Conservation (phyloP, 2,329 filamentous ascomycete species). For the Colletotrichum higginsianum region DNA sequence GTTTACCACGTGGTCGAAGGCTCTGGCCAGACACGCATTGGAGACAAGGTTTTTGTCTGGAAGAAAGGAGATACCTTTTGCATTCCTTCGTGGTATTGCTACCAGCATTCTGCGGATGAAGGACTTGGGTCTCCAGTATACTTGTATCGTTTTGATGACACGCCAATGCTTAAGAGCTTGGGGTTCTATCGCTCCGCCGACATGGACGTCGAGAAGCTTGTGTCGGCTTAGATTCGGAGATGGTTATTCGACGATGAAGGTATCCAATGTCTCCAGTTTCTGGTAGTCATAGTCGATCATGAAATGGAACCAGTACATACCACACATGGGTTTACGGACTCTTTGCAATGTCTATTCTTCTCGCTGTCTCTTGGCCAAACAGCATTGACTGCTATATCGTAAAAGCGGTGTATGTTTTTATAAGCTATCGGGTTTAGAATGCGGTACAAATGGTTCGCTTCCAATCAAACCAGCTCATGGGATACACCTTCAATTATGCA, state of each 20-base stretch:
- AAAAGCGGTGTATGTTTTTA: too few species aligned
- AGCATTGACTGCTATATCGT: too few species aligned
- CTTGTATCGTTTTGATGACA: conserved; percentile 68
- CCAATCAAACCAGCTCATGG: conserved; percentile 38
- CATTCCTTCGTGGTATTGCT: conserved; percentile 66
- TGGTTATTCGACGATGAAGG: not conserved
- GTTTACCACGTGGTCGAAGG: conserved; percentile 69
- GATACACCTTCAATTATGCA: too few species aligned
- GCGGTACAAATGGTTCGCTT: too few species aligned
- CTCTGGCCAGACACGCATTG: conserved; percentile 57
- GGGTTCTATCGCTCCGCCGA: conserved; percentile 63
- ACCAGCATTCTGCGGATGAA: conserved; percentile 61
- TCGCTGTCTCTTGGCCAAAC: too few species aligned
- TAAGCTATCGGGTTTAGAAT: too few species aligned
- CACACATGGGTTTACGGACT: too few species aligned
- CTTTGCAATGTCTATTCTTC: too few species aligned
- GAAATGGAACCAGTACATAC: too few species aligned
- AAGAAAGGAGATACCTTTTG: conserved; percentile 68
- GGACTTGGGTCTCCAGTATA: conserved; percentile 55
- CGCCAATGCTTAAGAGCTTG: conserved; percentile 66
- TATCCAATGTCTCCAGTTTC: not conserved
- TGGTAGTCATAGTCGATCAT: not conserved
- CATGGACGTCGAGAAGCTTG: conserved; percentile 57
- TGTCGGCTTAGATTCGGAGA: conserved; percentile 43
- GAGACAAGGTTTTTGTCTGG: conserved; percentile 58